These are phyloP conservation scores for Orbilia quercus DNA, from an alignment of 2,329 filamentous ascomycete species.

Conservation along the genomic window DNA sequence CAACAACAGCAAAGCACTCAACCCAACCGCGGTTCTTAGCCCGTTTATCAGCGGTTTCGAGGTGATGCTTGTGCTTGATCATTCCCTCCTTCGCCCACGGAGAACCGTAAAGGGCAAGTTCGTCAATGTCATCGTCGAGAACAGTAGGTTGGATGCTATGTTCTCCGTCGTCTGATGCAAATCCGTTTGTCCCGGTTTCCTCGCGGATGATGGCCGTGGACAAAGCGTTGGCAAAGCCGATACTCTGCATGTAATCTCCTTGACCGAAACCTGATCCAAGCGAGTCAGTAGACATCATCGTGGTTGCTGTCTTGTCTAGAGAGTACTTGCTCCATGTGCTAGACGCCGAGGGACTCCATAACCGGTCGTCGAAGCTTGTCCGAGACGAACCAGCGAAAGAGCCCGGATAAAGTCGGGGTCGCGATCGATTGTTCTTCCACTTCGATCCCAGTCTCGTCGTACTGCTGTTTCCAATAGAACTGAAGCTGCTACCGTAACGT, in stretches of 20 bases:
- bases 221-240: conserved; percentile 95
- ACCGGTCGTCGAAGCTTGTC: conserved; percentile 90
- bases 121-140: conserved; percentile 85
- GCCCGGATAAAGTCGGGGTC: conserved; percentile 78
- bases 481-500: conserved; percentile 47
- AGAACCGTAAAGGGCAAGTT: conserved; percentile 88
- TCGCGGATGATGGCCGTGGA: conserved; percentile 97
- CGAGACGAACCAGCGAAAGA: conserved; percentile 89
- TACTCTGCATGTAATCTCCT: conserved; percentile 91
- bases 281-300: conserved; percentile 86
- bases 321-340: conserved; percentile 97
- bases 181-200: conserved; percentile 68
- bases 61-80: conserved; percentile 93
- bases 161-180: conserved; percentile 70
- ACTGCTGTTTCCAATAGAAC: conserved; percentile 55
- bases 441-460: conserved; percentile 68
- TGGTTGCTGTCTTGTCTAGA: conserved; percentile 87
- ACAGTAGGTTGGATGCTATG: conserved; percentile 70
- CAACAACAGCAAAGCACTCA: conserved; percentile 94
- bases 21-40: conserved; percentile 94
- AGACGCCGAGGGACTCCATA: conserved; percentile 92
- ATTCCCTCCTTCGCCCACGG: conserved; percentile 98
- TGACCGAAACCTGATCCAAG: conserved; percentile 80
- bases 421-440: conserved; percentile 87
- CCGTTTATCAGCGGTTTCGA: conserved; percentile 89